Conservation (phyloP, 2,329 filamentous ascomycete species). For the Sporothrix pallida region DNA sequence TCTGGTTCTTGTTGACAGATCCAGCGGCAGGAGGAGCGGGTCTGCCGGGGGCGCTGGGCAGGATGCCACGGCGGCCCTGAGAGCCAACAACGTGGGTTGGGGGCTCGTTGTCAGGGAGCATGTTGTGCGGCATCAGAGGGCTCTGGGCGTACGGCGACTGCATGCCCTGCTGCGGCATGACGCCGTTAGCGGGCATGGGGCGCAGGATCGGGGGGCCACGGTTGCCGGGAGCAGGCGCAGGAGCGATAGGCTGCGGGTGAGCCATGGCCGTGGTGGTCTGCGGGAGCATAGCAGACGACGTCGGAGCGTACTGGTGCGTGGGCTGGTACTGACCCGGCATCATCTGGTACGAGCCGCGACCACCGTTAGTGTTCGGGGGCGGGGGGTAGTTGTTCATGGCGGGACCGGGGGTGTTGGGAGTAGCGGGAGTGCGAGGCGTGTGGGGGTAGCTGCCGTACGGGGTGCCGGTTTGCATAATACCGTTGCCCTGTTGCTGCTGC, state of each 20-base stretch:
- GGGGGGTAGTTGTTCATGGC: constrained; percentile 61
- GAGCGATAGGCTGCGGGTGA: constrained; percentile 77
- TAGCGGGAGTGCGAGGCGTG: constrained; percentile 67
- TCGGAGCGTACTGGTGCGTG: constrained; percentile 61
- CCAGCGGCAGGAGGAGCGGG: constrained; percentile 76
- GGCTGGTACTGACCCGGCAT: constrained; percentile 60
- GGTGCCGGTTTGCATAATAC: constrained; percentile 56
- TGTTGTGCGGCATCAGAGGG: constrained; percentile 61
- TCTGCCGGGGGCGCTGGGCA: constrained; percentile 87
- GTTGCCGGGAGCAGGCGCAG: constrained; percentile 65
- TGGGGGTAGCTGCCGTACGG: constrained; percentile 65
- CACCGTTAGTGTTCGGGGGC: constrained; percentile 52
- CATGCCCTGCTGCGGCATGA: constrained; percentile 64
- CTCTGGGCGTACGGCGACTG: constrained; percentile 65
- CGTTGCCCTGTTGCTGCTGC: constrained; percentile 43
- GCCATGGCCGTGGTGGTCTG: constrained; percentile 69
- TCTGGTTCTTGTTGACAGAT: constrained; percentile 76
- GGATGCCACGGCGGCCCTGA: constrained; percentile 86
- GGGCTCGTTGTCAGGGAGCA: constrained; percentile 64
- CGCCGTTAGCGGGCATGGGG: constrained; percentile 72
- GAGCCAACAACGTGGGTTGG: constrained; percentile 94
- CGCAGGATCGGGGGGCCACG: constrained; percentile 65
- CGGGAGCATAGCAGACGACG: constrained; percentile 65
- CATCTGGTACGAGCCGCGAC: constrained; percentile 61
- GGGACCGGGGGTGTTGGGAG: constrained; percentile 65